Conservation (phyloP, 2,329 filamentous ascomycete species). For the Tympanopsis confertula region DNA sequence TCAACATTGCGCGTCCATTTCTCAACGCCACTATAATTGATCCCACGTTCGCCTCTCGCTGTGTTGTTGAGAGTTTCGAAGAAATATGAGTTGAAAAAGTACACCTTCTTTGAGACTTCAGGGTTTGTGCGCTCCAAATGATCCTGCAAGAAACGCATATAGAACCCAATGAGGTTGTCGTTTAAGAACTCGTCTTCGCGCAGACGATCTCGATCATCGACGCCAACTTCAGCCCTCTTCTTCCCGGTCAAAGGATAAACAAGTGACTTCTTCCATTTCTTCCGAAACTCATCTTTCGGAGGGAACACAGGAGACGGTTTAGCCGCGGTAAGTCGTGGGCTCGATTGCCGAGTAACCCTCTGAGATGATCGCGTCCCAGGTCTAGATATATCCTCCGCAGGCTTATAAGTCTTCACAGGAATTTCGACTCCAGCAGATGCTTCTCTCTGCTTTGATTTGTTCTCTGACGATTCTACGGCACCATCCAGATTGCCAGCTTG, state of each 20-base stretch:
- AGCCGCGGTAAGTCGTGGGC: too few species aligned
- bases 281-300: not conserved
- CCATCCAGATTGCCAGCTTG: too few species aligned
- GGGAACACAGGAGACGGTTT: too few species aligned
- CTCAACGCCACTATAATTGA: slow-evolving; percentile 78
- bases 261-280: slow-evolving; percentile 35
- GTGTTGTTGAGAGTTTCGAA: slow-evolving; percentile 63
- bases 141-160: slow-evolving; percentile 63
- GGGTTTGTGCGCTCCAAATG: slow-evolving; percentile 41
- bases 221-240: slow-evolving; percentile 54
- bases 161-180: slow-evolving; percentile 84
- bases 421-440: too few species aligned
- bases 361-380: too few species aligned
- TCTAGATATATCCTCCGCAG: too few species aligned
- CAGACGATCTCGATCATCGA: slow-evolving; percentile 63
- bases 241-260: slow-evolving; percentile 47
- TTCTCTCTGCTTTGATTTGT: too few species aligned
- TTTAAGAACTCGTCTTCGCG: slow-evolving; percentile 82
- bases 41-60: slow-evolving; percentile 35
- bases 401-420: too few species aligned
- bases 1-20: slow-evolving; percentile 82
- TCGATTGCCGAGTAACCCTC: too few species aligned
- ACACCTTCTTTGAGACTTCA: slow-evolving; percentile 51
- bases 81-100: slow-evolving; percentile 91
- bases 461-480: too few species aligned